These are phyloP conservation scores for Hordeum vulgare DNA, from an alignment of 176 grass and related monocot species.

Conservation along the genomic window MorexV3_pseudomolecules_assembly NC_058519.1:182774805-182775304, in stretches of 20 bases:
- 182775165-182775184: too few species aligned
- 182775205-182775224: too few species aligned
- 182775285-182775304: too few species aligned
- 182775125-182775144: too few species aligned
- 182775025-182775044: background rate
- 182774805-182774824: background rate
- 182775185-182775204: too few species aligned
- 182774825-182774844: background rate
- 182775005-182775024: background rate
- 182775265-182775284: too few species aligned
- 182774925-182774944: background rate
- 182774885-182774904: background rate
- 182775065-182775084: background rate
- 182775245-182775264: too few species aligned
- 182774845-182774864: background rate
- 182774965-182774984: background rate
- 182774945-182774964: background rate
- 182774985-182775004: background rate
- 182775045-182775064: background rate
- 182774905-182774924: background rate
- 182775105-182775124: too few species aligned
- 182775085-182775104: too few species aligned
- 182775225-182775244: too few species aligned
- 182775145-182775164: too few species aligned
- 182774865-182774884: background rate